These are phyloP conservation scores for Pueraria montana DNA, from an alignment of 306 rosid genomes.

Conservation along the genomic window DNA sequence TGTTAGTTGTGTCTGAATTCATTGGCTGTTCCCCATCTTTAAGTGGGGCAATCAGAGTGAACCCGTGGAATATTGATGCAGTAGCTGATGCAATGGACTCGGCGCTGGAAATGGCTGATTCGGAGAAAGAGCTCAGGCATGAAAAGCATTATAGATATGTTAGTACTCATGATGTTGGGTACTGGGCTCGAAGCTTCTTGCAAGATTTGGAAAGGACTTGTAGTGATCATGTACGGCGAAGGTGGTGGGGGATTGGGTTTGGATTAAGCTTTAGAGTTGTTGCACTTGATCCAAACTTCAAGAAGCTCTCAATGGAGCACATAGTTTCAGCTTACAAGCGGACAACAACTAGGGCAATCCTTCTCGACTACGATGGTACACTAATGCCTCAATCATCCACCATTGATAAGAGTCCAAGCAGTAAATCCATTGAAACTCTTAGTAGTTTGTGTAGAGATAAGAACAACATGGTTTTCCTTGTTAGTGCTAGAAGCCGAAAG, in stretches of 20 bases:
- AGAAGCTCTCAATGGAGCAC: conserved; percentile 82
- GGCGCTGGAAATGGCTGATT: conserved; percentile 72
- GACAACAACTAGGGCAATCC: conserved; percentile 75
- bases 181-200: conserved; percentile 92
- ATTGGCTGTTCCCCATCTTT: conserved; percentile 93
- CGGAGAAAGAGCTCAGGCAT: conserved; percentile 87
- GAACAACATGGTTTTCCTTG: conserved; percentile 77
- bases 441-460: conserved; percentile 75
- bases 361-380: conserved; percentile 88
- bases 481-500: conserved; percentile 75
- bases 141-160: conserved; percentile 94
- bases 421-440: conserved; percentile 63
- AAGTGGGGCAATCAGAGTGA: conserved; percentile 91
- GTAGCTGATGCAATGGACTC: conserved; percentile 90
- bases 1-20: conserved; percentile 88
- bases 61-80: conserved; percentile 90
- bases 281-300: conserved; percentile 86
- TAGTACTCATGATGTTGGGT: conserved; percentile 89
- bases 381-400: conserved; percentile 78
- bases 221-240: conserved; percentile 71
- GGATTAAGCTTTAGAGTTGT: conserved; percentile 90
- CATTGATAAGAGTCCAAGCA: conserved; percentile 75
- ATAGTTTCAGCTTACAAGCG: conserved; percentile 78
- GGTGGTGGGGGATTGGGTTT: conserved; percentile 93
- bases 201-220: conserved; percentile 87